A percentile compares a stretch with the other conserved stretches of the same genome.
Evolutionary conservation across 228 moss, liverwort and hornwort genomes (phyloP).

Genomic region (Sphagnum magellanicum): DNA sequence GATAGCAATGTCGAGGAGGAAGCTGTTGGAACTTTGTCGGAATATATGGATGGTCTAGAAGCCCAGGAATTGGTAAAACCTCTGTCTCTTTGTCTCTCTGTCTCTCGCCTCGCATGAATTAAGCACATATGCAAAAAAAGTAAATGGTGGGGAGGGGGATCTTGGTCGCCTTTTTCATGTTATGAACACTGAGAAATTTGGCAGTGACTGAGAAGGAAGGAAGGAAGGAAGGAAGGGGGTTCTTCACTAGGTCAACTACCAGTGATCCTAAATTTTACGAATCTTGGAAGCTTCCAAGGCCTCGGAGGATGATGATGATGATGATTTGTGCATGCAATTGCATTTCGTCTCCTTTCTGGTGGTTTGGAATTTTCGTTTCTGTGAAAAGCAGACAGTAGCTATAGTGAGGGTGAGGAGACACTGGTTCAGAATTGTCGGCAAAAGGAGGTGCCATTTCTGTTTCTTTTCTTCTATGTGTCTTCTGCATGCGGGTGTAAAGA

Average conservation of each 20-base stretch:
- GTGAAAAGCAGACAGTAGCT: too few species aligned
- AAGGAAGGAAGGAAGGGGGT: not conserved
- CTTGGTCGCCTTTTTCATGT: not conserved
- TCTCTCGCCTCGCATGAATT: not conserved
- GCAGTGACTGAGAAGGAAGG: not conserved
- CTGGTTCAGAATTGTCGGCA: too few species aligned
- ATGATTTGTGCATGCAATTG: too few species aligned
- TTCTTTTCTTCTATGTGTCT: too few species aligned
- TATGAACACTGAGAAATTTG: not conserved
- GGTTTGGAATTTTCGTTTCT: not conserved
- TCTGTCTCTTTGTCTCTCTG: not conserved
- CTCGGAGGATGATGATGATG: not conserved
- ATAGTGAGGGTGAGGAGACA: too few species aligned
- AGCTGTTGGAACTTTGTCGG: conserved; percentile 44
- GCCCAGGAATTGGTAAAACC: conserved; percentile 63
- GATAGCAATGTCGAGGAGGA: conserved; percentile 43
- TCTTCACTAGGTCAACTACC: not conserved
- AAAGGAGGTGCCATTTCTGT: too few species aligned
- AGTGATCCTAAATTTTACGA: not conserved
- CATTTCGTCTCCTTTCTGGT: not conserved
- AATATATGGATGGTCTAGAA: conserved; percentile 70
- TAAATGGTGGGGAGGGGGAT: not conserved
- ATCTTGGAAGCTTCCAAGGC: not conserved
- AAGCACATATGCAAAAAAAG: not conserved
- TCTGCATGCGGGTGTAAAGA: too few species aligned